Base-by-base conservation (phyloP, 1,139 yeast species). In the Candida tunisiensis region DNA sequence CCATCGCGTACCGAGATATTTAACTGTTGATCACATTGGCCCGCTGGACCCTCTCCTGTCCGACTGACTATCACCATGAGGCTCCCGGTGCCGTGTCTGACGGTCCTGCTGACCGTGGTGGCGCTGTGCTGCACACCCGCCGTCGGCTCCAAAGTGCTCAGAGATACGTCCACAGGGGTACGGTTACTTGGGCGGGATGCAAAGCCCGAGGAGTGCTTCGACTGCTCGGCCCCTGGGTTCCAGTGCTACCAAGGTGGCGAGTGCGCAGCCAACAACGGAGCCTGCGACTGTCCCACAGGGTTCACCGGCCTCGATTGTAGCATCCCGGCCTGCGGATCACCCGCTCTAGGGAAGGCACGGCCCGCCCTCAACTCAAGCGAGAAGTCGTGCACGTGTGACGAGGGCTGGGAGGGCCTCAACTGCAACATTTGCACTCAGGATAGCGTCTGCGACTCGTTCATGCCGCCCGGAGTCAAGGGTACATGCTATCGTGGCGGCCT, bases 251-350 rank as follows among this genome's bases (percentile, higher is more conserved):
- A 88, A 44, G 88, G 74, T 47, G 83, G 94, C 17, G 56, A 54
- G 16, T 88, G 98, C 57, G 80, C 88, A 47, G 66, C 75, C 24
- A 82, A 62, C 50, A 78, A 91, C 3, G 98, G 98, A 1, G 65
- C 72, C 47, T 88, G 98, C 56, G 93, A 79, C 32, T 88, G 98
- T 53, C 69, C 80, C 25, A 74, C 71, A 20, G 98, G 98, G 0
- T 88, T 75, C 53, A 95, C 94, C 5, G 95, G 96, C 6, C 70
- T 71, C 41, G 95, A 88, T 47, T 88, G 98, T 51, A 65, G 83
- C 1, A 67, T 68, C 39, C 94, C 98, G 15, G 62, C 82, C 21
- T 88, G 98, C 58, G 98, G 96, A 1, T 65, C 80, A 0, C 57
- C 83, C 16, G 55, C 72, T 0, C 79, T 74, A 16, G 71, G 73